Evolutionary conservation across 2,329 filamentous ascomycete genomes (phyloP), one percentile per base, ranked within the genome.

Genomic region (Phyllosticta ampelicida): DNA sequence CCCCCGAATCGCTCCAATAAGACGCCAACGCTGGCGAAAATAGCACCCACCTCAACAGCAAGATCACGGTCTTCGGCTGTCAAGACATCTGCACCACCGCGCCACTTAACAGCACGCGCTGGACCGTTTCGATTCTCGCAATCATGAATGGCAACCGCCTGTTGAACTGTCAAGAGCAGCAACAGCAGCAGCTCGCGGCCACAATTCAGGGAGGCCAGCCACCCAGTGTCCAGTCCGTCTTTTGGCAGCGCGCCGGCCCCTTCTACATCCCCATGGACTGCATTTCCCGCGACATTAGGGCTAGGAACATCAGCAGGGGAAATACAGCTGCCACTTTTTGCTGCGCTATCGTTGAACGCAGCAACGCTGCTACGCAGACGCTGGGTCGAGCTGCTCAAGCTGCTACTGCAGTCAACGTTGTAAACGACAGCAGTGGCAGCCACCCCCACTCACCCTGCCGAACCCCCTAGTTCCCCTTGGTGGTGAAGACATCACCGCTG

Each of bases 61-160:
- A n/a, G 6, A 6, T 44, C 13, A n/a, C 36, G 36, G 36, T 44
- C 13, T n/a, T 44, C 13, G 76, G 75, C 61, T 72, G 73, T 66
- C 71, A 76, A 66, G 84, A 83, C 66, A 65, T 79, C 53, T 67
- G 81, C 51, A 74, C 75, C 19, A 65, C 80, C 19, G 63, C 69
- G 0, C 65, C 72, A 3, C 71, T 74, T 5, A 68, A 72, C 71
- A 77, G 65, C 65, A 71, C 63, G 63, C 70, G 59, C 71, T 63
- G 82, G 60, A 74, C 77, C 9, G 66, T 70, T 8, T 71, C 77
- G 3, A 68, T 83, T 2, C 70, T 80, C 11, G 64, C 72, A 11
- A 73, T 77, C 2, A 65, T 83, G 1, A 29, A 56, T 26, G 73
- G 73, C 60, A 73, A 73, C 63, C 62, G 59, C 13, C 62, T 60